Percentiles rank a stretch among this genome's conserved stretches.
phyloP scores from a whole-genome alignment of 192 early-diverging fungal species.

The Backusella psychrophila region DNA sequence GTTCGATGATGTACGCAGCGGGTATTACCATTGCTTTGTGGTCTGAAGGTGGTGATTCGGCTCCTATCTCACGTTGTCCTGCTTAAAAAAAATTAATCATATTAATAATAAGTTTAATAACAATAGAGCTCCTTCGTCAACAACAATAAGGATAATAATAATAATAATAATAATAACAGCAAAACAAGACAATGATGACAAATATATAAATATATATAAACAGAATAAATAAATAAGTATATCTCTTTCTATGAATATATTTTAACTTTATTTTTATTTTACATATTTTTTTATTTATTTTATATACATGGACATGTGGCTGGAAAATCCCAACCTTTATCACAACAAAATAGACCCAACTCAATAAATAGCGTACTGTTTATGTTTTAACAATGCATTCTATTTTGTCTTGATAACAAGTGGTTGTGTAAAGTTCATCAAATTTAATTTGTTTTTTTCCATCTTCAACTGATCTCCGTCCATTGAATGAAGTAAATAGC shows the following conservation, averaged over 20 bases:
- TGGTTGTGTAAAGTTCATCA: conserved; percentile 79
- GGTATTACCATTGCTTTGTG: conserved; percentile 63
- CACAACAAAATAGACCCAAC: neutral
- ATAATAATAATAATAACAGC: neutral
- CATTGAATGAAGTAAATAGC: conserved; percentile 39
- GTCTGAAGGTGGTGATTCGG: conserved; percentile 24
- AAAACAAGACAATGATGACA: too few relatives aligned
- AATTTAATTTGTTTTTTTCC: conserved; percentile 79
- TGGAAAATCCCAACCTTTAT: neutral
- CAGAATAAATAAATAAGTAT: neutral
- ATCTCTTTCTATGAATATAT: neutral
- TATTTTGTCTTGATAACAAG: conserved; percentile 27
- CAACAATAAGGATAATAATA: neutral
- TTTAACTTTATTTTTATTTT: neutral
- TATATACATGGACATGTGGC: neutral
- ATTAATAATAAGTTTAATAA: neutral
- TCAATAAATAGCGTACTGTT: neutral
- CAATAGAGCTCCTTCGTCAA: neutral
- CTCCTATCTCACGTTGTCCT: conserved; percentile 23
- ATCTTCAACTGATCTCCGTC: conserved; percentile 34
- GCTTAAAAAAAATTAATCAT: neutral
- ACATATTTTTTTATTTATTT: too few relatives aligned
- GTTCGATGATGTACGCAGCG: conserved; percentile 76
- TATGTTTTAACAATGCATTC: neutral
- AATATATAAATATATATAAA: neutral